Conservation (phyloP, 2,329 filamentous ascomycete genomes). For the Verticillium alfalfae region DNA sequence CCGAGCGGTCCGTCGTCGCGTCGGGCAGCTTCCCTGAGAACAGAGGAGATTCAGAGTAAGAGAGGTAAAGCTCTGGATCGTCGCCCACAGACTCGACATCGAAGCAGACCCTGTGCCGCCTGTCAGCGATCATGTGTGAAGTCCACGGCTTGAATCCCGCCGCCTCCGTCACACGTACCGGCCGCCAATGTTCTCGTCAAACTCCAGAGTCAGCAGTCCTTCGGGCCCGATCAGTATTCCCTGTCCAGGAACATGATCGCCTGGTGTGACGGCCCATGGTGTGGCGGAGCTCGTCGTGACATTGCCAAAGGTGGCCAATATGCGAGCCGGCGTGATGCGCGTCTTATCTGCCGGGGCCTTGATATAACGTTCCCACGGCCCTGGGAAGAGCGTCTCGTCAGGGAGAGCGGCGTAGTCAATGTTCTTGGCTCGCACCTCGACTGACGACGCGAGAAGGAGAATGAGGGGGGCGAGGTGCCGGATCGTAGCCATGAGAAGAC, state of each 20-base stretch:
- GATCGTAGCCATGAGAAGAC: neutral
- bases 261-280: slow-evolving; percentile 5
- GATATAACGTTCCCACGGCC: slow-evolving; percentile 31
- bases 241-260: slow-evolving; percentile 4
- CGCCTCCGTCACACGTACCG: slow-evolving; percentile 18
- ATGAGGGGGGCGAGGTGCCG: neutral
- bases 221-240: slow-evolving; percentile 21
- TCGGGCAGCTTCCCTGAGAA: slow-evolving; percentile 15
- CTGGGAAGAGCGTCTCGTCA: slow-evolving; percentile 25
- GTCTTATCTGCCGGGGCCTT: slow-evolving; percentile 27
- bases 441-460: neutral
- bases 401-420: slow-evolving; percentile 19
- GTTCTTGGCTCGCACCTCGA: neutral
- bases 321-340: slow-evolving; percentile 22
- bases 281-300: slow-evolving; percentile 15
- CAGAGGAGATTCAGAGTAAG: slow-evolving; percentile 15
- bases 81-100: slow-evolving; percentile 19
- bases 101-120: slow-evolving; percentile 24
- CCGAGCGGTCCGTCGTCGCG: slow-evolving; percentile 16
- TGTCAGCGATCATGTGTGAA: too few species aligned
- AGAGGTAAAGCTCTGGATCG: slow-evolving; percentile 18
- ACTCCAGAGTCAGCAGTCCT: slow-evolving; percentile 29
- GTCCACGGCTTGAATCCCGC: too few species aligned
- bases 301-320: slow-evolving; percentile 26
- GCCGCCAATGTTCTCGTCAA: slow-evolving; percentile 32